Evolutionary conservation across 169 alveolate species (phyloP), one percentile per base, ranked within the genome.

Genomic region (Plasmodium adleri): DNA sequence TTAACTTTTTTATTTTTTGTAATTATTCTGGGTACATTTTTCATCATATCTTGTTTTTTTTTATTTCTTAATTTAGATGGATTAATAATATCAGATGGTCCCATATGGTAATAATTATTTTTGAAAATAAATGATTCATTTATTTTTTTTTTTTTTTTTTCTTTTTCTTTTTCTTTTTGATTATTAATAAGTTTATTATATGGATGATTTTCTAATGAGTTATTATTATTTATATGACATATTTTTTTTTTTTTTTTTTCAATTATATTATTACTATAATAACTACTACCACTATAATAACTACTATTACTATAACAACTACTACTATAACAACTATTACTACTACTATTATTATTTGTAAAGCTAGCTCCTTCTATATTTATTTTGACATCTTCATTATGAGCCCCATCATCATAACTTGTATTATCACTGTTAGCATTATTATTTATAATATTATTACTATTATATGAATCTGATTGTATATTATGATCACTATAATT

Each of bases 41-140:
- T 64, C 45, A 63, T 62, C 45, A 63, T 62, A 26, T 74, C 63
- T 49, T 74, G 64, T 50, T 45, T 64, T 56, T 76, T 76, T 45
- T 28, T 50, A 5, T 76, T 72, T 50, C 67, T 52, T 2, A 76
- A 43, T n/a, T 63, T 76, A 0, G 76, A 76, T 1, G 75, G 75
- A 22, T 64, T 76, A 39, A 39, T 39, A 39, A 39, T 39, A 5
- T 39, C 47, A 39, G 47, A 39, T 5, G 47, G 10, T 17, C 47
- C 52, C n/a, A 76, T 76, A 10, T 76, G 47, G 13, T 76, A 22
- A 9, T 1, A 43, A 56, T 56, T 60, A 7, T 73, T 13, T 24
- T 22, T 71, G 7, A 15, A 47, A 0, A 50, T 26, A 43, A 20
- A 26, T 3, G 50, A 13, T 26, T 3, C 3, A 20, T 20, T 3